Evolutionary conservation across 2,329 filamentous ascomycete species (phyloP), one percentile per base, ranked within the genome.

Genomic region (Talaromyces atroroseus): DNA sequence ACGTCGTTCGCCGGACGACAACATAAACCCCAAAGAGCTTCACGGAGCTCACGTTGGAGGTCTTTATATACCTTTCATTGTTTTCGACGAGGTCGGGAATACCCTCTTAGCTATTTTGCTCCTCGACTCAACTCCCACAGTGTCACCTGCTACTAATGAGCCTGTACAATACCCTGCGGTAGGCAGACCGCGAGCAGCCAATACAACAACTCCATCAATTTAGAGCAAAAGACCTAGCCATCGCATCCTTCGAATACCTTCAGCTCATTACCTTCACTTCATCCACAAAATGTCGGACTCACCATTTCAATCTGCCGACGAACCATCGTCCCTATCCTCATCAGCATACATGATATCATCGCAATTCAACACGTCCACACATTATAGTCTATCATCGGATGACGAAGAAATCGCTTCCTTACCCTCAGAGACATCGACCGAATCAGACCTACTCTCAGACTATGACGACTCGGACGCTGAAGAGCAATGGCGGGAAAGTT

Each of bases 401-500:
- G 68, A 72, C 4, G 72, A 75, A 51, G 74, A 76, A 18, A 56
- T 78, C 50, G 74, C 73, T 21, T 77, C 75, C 1, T 66, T 78
- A 18, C 75, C 75, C 1, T 73, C 71, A 11, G 71, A 72, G 60
- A 68, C 71, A 18, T 71, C 71, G 6, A 65, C 65, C 4, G 65
- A 66, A 5, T 76, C 75, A 3, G 70, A 73, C 26, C 59, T 71
- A 16, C 45, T 58, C 10, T 71, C 73, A 11, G 76, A 80, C 23
- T 78, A 80, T 3, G 78, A 80, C 55, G 73, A 70, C 49, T 90
- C 88, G 40, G 92, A 97, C 69, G 94, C 94, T 10, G 92, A 99
- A 73, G 83, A 83, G 59, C 92, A 99, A 75, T 99, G 94, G 94
- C 88, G 92, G 66, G 89, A 92, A 66, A 95, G 89, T 66, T 77